Base-by-base conservation (phyloP, 176 grass and related monocot genomes). In the Themeda triandra region DNA sequence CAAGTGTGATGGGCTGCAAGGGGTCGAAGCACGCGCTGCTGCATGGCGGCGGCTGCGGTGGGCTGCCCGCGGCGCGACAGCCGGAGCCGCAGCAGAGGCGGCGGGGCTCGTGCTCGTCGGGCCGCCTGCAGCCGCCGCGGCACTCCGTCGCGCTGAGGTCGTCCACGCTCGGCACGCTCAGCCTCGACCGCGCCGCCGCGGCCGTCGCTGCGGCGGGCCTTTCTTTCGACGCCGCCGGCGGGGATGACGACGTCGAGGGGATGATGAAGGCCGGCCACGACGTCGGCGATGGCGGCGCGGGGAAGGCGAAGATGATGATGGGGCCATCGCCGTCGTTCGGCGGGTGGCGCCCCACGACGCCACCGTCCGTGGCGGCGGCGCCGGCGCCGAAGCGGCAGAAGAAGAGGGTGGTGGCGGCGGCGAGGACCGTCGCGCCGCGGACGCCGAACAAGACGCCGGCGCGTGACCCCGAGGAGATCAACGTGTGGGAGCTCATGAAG, bases 401-500 rank as follows among this genome's bases (percentile, higher is more conserved):
- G 24, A 77, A 75, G 32, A 41, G 56, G 76, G 64, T 29, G 32
- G 13, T 1, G 8, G 46, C 0, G 45, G 30, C 28, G 44, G 39
- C 77, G 29, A 75, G 13, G 25, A 6, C 9, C 18, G 63, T 27
- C 10, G n/a, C 56, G 18, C 51, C 51, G 19, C 53, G 86, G 63
- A 99, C 97, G 41, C 96, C 97, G 23, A 94, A 41, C 88, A 86
- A 92, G 88, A 96, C 97, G 45, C 97, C 92, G 1, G 36, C 59
- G 35, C 84, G 73, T 8, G 97, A 82, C 18, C 92, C 93, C 1
- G 97, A 99, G 88, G 79, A 89, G 73, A 99, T 99, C 82, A 92
- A 96, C 49, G 90, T 94, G 10, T 99, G 92, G 97, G 97, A 99
- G 87, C 93, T 99, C 82, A 99, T 99, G 97, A 73, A 82, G 1